Base-by-base conservation (phyloP, 441 rosid species). In the Adansonia rubrostipa region DNA sequence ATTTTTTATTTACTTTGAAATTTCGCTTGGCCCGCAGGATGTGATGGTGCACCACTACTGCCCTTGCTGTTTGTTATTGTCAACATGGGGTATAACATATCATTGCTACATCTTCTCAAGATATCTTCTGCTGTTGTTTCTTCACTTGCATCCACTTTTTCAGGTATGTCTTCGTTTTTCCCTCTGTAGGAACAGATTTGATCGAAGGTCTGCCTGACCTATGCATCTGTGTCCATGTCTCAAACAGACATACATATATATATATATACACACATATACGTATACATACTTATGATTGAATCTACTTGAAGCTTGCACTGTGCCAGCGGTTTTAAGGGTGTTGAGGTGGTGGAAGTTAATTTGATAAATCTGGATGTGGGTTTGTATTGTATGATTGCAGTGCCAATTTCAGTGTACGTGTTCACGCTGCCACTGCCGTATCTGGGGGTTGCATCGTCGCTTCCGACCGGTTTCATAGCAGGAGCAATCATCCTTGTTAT, bases 91-190 rank as follows among this genome's bases (percentile, higher is more conserved):
- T 95, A 80, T 76, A 95, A 95, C 87, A 86, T 93, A 81, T 90
- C 99, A 20, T 87, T 95, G 84, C 87, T 95, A 76, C 97, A 92
- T 83, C 97, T 95, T 60, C 88, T 95, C 78, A 95, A 95, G 87
- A 93, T 93, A 73, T 93, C 98, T 69, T 95, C 99, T 0, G 99
- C 98, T 2, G 87, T 95, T 78, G 95, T 92, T 60, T 93, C 99
- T 63, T 92, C 87, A 51, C 98, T 95, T 56, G 96, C 99, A 75
- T 92, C 96, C 19, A 93, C 97, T 53, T 86, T 95, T 84, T 95
- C 98, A 79, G 99, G 99, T 93, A 85, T 45, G 69, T 56, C 75
- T 33, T 62, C 45, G 54, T 58, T 14, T 28, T 11, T 45, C 44
- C 2, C 1, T 15, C 47, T 19, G 14, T 22, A 0, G 15, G 42